These are phyloP conservation scores for Triangularia setosa DNA, from an alignment of 2,329 filamentous ascomycete genomes.

Conservation along the genomic window DNA sequence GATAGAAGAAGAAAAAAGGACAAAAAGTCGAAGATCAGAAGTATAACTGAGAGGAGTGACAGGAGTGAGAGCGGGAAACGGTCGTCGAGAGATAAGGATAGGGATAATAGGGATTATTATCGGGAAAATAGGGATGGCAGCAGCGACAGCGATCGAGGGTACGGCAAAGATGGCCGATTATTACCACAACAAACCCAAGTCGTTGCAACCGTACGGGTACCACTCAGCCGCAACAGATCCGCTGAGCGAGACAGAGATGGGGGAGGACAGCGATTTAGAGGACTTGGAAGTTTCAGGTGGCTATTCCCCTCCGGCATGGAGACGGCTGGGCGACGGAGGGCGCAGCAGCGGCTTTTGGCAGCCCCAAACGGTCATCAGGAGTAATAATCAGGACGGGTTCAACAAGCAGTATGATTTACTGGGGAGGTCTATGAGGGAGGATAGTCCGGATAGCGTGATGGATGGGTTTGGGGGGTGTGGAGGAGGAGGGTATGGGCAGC, in stretches of 20 bases:
- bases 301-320: constrained; percentile 59
- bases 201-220: constrained; percentile 35
- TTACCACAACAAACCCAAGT: constrained; percentile 13
- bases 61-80: constrained; percentile 12
- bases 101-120: not conserved
- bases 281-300: constrained; percentile 46
- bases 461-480: not conserved
- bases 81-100: not conserved
- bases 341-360: constrained; percentile 58
- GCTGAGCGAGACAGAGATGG: constrained; percentile 29
- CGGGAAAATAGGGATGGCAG: too few species aligned
- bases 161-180: constrained; percentile 21
- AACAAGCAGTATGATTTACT: constrained; percentile 19
- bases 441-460: constrained; percentile 28
- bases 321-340: constrained; percentile 56
- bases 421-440: constrained; percentile 24
- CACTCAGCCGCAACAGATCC: constrained; percentile 37
- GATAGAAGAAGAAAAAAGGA: constrained; percentile 5
- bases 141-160: constrained; percentile 37
- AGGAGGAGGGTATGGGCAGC: not conserved
- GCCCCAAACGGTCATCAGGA: constrained; percentile 47
- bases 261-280: constrained; percentile 39
- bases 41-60: constrained; percentile 1
- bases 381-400: constrained; percentile 21
- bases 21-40: constrained; percentile 11